Evolutionary conservation across 2,329 filamentous ascomycete genomes (phyloP), one percentile per base, ranked within the genome.

Genomic region (Verticillium alfalfae): DNA sequence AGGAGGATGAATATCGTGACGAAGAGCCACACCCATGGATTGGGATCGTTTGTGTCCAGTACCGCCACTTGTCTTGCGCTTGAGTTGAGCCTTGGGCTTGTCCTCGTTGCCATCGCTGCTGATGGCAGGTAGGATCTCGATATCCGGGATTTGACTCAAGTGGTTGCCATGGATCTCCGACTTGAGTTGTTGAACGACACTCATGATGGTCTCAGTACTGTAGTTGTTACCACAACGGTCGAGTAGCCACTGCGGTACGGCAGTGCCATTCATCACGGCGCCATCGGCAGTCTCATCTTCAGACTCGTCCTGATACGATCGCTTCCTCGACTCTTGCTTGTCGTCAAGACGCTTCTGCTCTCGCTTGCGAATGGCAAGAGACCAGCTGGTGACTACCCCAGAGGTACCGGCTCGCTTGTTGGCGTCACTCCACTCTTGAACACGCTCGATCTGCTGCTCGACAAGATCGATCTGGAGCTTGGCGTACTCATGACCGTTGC

Each of bases 401-500:
- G 73, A 67, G 18, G 69, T 63, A 1, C 72, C 74, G 1, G 65
- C 67, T 13, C 65, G 68, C 41, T 73, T 67, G 63, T 87, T 86
- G 3, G 74, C 68, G 37, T 82, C 76, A 63, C 81, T 85, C 89
- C 89, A 92, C 0, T 75, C 73, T 65, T 88, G 81, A 57, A 93
- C 82, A 0, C 84, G 81, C 10, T 79, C 72, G 45, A 92, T 82
- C 66, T 91, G 88, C 37, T 81, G 78, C 60, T 83, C 76, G 0
- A 92, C 83, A 1, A 92, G 78, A 2, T 86, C 80, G 61, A 87
- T 86, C 70, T 92, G 89, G 0, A 83, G 71, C 71, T 82, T 75
- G 59, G 85, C 84, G 71, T 89, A 85, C 26, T 87, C 81, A 38
- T 80, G 78, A 1, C 80, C 80, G 60, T 87, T 87, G n/a, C 88